Conservation (phyloP, 768 basidiomycete genomes). For the Mycena vulgaris region DNA sequence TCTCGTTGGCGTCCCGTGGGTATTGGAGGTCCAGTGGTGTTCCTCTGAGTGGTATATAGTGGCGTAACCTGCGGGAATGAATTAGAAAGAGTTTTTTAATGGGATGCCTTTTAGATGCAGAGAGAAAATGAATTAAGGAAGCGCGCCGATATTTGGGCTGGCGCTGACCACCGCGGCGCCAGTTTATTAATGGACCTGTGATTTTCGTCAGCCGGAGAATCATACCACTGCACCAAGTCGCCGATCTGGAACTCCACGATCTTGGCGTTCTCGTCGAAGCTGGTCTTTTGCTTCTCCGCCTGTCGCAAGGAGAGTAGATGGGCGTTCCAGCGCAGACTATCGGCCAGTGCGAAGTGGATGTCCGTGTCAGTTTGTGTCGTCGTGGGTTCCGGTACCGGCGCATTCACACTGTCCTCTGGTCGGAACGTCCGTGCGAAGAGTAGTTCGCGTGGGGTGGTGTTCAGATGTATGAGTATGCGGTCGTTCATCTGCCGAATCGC, state of each 20-base stretch:
- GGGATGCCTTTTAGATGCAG: slow-evolving; percentile 35
- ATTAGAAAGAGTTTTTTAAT: slow-evolving; percentile 30
- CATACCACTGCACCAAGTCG: slow-evolving; percentile 43
- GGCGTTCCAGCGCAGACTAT: slow-evolving; percentile 13
- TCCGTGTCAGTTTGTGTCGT: slow-evolving; percentile 41
- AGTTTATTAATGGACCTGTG: slow-evolving; percentile 40
- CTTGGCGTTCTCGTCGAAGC: slow-evolving; percentile 39
- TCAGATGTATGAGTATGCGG: slow-evolving; percentile 41
- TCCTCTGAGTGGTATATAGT: slow-evolving; percentile 40
- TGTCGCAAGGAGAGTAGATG: slow-evolving; percentile 35
- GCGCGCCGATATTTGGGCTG: slow-evolving; percentile 25
- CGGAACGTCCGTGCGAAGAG: slow-evolving; percentile 49
- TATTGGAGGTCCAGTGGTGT: slow-evolving; percentile 37
- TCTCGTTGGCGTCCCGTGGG: too few relatives aligned
- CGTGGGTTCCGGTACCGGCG: neutral
- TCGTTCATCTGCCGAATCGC: slow-evolving; percentile 42
- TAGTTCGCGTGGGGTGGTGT: slow-evolving; percentile 45
- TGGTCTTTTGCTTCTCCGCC: slow-evolving; percentile 34
- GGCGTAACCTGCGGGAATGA: slow-evolving; percentile 32
- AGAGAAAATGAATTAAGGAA: slow-evolving; percentile 43
- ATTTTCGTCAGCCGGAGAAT: slow-evolving; percentile 32
- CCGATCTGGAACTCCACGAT: slow-evolving; percentile 39
- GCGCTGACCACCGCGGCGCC: slow-evolving; percentile 48
- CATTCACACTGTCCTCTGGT: neutral
- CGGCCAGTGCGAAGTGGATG: slow-evolving; percentile 14